Base-by-base conservation (phyloP, 257 asterid species). In the Jacaranda mimosifolia region DNA sequence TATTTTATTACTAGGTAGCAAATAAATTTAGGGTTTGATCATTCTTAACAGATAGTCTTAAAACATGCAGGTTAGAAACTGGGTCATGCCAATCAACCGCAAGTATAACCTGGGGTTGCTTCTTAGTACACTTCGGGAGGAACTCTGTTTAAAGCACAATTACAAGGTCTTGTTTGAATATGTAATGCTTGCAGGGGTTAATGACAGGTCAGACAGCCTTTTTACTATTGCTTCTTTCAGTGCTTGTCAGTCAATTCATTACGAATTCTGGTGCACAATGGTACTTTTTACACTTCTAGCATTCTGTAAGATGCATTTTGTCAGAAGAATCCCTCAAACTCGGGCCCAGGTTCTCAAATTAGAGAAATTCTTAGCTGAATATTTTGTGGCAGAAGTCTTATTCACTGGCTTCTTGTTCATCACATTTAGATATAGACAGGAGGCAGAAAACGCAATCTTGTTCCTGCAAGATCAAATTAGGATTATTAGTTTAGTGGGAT, bases 71-170 rank as follows among this genome's bases (percentile, higher is more conserved):
- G 94, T 93, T 79, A 89, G 99, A 84, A 90, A 90, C 79, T 96
- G 99, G 99, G 87, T 96, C 78, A 96, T 93, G 99, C 99, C 99
- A 11, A 91, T 96, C 79, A 96, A 96, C 81, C 98, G 97, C 81
- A 96, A 93, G 84, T 96, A 91, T 83, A 88, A 96, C 86, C 89
- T 96, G 76, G 87, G 52, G 70, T 68, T 91, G 87, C 98, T 96
- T 70, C 98, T 96, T 68, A 94, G 88, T 63, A 91, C 96, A 48
- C 98, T 96, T 74, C 86, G 92, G 15, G 98, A 96, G 78, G 97
- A 90, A 70, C 91, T 96, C 66, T 58, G 72, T 18, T 77, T 70
- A 17, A 96, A 89, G 81, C 97, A 79, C 81, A 89, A 96, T 35
- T 93, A 93, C 90, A 93, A 86, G 86, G 98, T 96, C 85, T 82